A percentile compares a stretch with the other conserved stretches of the same genome.
Evolutionary conservation across 139 green algal genomes (phyloP).

Genomic region (Chlorella sp.): DNA sequence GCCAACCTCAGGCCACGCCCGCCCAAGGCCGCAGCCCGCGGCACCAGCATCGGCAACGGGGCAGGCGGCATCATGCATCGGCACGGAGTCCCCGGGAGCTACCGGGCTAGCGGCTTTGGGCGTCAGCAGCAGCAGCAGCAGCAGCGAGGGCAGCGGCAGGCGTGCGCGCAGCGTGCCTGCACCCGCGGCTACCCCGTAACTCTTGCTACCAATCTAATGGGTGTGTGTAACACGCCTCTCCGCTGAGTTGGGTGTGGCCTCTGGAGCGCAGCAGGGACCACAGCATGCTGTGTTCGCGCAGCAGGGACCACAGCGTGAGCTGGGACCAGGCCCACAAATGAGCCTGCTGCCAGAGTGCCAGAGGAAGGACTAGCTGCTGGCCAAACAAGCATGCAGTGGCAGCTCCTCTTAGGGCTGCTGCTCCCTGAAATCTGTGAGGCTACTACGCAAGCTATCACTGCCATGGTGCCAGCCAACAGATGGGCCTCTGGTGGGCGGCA

Average conservation of each 20-base stretch:
- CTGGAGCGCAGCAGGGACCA: background rate
- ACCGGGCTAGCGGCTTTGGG: background rate
- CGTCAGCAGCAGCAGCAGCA: slow-evolving; percentile 25
- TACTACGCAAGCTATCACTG: too few species aligned
- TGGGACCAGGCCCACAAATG: too few species aligned
- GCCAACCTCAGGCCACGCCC: background rate
- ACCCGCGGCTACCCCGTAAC: background rate
- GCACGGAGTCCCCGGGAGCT: background rate
- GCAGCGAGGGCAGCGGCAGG: background rate
- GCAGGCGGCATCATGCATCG: background rate
- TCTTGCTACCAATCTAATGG: background rate
- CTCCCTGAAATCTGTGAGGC: too few species aligned
- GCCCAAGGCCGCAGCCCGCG: background rate
- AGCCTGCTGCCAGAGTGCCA: too few species aligned
- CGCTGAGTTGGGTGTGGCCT: background rate
- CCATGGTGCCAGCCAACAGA: background rate
- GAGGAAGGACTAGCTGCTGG: too few species aligned
- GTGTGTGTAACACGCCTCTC: slow-evolving; percentile 2
- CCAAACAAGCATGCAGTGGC: too few species aligned
- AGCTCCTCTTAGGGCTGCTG: too few species aligned
- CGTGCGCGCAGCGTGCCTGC: too few species aligned
- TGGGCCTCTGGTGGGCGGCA: too few species aligned
- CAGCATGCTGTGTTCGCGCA: background rate
- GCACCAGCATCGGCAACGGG: background rate
- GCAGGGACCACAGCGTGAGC: background rate